These are phyloP conservation scores for Chalaropsis ovoidea DNA, from an alignment of 2,329 filamentous ascomycete genomes.

Conservation along the genomic window DNA sequence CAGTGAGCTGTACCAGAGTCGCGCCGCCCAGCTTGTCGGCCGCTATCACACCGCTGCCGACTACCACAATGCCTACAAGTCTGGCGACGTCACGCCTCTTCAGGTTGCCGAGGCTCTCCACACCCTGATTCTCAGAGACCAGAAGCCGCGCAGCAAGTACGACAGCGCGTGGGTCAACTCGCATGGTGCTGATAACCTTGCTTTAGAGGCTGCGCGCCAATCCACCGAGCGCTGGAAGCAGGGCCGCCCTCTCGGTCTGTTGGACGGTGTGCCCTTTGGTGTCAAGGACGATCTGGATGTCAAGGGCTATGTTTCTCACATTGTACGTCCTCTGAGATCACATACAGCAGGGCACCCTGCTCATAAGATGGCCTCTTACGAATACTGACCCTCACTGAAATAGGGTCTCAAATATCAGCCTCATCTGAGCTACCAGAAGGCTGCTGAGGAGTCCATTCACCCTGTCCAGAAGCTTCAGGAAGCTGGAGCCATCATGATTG, in stretches of 20 bases:
- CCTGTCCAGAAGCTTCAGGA: constrained; percentile 61
- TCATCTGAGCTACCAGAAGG: constrained; percentile 41
- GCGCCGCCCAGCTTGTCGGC: constrained; percentile 36
- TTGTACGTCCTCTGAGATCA: constrained; percentile 44
- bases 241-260: constrained; percentile 53
- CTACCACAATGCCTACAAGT: constrained; percentile 65
- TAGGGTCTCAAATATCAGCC: constrained; percentile 41
- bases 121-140: constrained; percentile 55
- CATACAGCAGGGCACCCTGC: background rate
- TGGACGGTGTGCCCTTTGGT: constrained; percentile 75
- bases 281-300: constrained; percentile 74
- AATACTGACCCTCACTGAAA: background rate
- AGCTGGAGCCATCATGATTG: constrained; percentile 63
- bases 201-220: constrained; percentile 57
- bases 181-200: constrained; percentile 45
- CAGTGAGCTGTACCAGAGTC: constrained; percentile 35
- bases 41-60: constrained; percentile 63
- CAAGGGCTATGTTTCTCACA: constrained; percentile 56
- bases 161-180: constrained; percentile 63
- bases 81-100: constrained; percentile 58
- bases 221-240: constrained; percentile 63
- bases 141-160: constrained; percentile 47
- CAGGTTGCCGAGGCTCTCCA: constrained; percentile 62
- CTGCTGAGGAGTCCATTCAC: constrained; percentile 52
- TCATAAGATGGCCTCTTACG: background rate